A percentile compares a stretch with the other conserved stretches of the same genome.
These are phyloP conservation scores for Sphaerulina musiva DNA, from an alignment of 2,329 filamentous ascomycete genomes.

Conservation along the genomic window DNA sequence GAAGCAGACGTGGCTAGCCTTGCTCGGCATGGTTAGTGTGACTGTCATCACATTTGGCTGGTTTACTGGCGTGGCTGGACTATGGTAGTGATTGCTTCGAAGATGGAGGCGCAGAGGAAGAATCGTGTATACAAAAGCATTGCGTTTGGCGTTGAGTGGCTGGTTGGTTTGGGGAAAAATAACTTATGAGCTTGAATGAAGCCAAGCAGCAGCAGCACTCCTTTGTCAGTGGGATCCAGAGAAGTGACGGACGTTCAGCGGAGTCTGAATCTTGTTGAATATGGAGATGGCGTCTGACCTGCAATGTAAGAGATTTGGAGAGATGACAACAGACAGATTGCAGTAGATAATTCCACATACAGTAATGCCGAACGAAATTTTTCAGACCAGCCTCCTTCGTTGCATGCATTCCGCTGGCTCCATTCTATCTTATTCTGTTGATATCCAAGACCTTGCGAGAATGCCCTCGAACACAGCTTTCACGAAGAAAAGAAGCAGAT, in stretches of 20 bases:
- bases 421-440: too few species aligned
- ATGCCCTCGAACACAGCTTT: too few species aligned
- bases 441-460: too few species aligned
- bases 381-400: background rate
- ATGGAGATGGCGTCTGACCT: background rate
- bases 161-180: background rate
- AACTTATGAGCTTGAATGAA: constrained; percentile 7
- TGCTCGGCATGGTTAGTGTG: constrained; percentile 50
- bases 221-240: constrained; percentile 12
- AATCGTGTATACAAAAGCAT: constrained; percentile 14
- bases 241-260: background rate
- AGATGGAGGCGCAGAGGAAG: background rate
- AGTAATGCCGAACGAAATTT: constrained; percentile 9
- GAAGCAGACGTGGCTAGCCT: constrained; percentile 50
- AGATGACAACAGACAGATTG: background rate
- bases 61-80: constrained; percentile 42
- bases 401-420: too few species aligned
- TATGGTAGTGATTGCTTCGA: constrained; percentile 27
- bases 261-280: background rate
- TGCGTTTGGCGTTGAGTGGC: constrained; percentile 15
- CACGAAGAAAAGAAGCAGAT: too few species aligned
- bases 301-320: background rate
- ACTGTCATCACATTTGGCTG: constrained; percentile 54
- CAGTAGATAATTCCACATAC: constrained; percentile 16
- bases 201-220: constrained; percentile 11